Percentiles rank a stretch among this genome's conserved stretches.
Evolutionary conservation across 768 basidiomycete genomes (phyloP).

Genomic region (Cystofilobasidium capitatum): DNA sequence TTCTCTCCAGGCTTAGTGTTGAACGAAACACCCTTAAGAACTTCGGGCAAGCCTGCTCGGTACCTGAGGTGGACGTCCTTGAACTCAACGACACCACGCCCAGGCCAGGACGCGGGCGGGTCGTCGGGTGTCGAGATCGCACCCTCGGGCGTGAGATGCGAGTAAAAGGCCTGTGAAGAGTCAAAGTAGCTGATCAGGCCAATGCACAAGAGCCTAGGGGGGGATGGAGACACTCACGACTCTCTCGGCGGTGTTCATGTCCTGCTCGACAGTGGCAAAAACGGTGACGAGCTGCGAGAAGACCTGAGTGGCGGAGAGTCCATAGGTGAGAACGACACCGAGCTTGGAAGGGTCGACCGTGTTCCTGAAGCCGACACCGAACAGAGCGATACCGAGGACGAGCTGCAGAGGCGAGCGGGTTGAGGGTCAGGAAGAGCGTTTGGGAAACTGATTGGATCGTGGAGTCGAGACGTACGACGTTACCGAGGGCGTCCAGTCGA

Average conservation of each 20-base stretch:
- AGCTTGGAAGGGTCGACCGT: slow-evolving; percentile 53
- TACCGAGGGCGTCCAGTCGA: slow-evolving; percentile 58
- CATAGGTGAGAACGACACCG: slow-evolving; percentile 54
- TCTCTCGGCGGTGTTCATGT: slow-evolving; percentile 75
- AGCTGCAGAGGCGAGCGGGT: too few species aligned
- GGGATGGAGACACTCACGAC: too few species aligned
- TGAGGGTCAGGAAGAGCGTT: too few species aligned
- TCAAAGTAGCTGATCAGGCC: too few species aligned
- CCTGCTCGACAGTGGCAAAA: slow-evolving; percentile 58
- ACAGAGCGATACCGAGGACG: slow-evolving; percentile 59
- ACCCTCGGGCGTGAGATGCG: slow-evolving; percentile 62
- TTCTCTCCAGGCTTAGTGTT: slow-evolving; percentile 66
- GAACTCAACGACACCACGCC: slow-evolving; percentile 63
- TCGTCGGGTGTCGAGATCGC: slow-evolving; percentile 46
- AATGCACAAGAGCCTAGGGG: too few species aligned
- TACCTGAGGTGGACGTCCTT: slow-evolving; percentile 53
- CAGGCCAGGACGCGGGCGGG: slow-evolving; percentile 59
- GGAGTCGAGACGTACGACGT: too few species aligned
- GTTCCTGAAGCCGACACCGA: slow-evolving; percentile 55
- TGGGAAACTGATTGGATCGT: too few species aligned
- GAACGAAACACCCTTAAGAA: slow-evolving; percentile 65
- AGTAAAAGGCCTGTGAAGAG: too few species aligned
- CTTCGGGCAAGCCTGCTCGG: slow-evolving; percentile 65
- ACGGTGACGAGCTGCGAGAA: slow-evolving; percentile 49
- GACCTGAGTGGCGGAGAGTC: slow-evolving; percentile 34